Conservation (phyloP, 352 stramenopile species). For the Nothophytophthora sp. region DNA sequence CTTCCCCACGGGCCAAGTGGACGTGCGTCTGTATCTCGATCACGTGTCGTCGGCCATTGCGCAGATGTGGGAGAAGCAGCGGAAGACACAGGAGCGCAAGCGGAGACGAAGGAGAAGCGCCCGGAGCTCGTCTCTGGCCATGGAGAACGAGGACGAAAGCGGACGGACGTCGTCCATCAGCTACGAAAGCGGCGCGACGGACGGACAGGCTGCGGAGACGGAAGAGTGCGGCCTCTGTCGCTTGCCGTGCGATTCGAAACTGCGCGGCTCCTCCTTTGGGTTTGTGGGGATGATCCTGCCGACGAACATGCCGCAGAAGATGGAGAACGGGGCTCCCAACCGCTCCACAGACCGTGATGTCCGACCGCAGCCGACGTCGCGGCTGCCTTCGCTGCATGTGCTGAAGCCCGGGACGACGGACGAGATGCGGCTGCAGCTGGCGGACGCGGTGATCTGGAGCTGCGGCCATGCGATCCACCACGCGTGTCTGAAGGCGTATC, state of each 20-base stretch:
- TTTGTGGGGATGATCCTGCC: slow-evolving; percentile 73
- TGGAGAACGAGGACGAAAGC: slow-evolving; percentile 11
- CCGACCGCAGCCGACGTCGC: slow-evolving; percentile 8
- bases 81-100: slow-evolving; percentile 28
- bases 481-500: slow-evolving; percentile 68
- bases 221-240: slow-evolving; percentile 72
- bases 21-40: slow-evolving; percentile 66
- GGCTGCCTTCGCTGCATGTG: slow-evolving; percentile 29
- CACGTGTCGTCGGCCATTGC: slow-evolving; percentile 69
- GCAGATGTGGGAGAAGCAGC: slow-evolving; percentile 50
- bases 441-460: slow-evolving; percentile 60
- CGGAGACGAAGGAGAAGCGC: slow-evolving; percentile 35
- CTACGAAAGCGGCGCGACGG: slow-evolving; percentile 17
- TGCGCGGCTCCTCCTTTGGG: slow-evolving; percentile 52
- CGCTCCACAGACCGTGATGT: slow-evolving; percentile 1
- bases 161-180: slow-evolving; percentile 17
- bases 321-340: slow-evolving; percentile 16
- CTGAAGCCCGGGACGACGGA: slow-evolving; percentile 27
- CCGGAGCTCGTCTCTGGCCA: slow-evolving; percentile 25
- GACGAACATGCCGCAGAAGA: slow-evolving; percentile 46
- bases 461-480: slow-evolving; percentile 77
- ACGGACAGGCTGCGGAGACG: slow-evolving; percentile 26
- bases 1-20: slow-evolving; percentile 73
- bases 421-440: slow-evolving; percentile 36
- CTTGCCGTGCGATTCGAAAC: slow-evolving; percentile 46